Evolutionary conservation across 2,329 filamentous ascomycete genomes (phyloP).

Genomic region (Diplodia corticola): DNA sequence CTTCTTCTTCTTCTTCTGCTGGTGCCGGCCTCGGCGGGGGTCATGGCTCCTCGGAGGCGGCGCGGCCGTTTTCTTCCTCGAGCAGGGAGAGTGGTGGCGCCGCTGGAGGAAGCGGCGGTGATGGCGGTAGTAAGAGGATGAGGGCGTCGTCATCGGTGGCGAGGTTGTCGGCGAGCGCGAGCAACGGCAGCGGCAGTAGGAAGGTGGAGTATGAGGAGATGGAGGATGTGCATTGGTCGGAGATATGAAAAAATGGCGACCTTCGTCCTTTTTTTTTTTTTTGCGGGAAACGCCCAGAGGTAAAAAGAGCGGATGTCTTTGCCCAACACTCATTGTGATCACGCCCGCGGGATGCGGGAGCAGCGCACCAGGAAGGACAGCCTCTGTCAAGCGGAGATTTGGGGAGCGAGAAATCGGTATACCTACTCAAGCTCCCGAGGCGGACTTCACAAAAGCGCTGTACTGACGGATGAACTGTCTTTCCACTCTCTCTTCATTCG

Average conservation of each 20-base stretch:
- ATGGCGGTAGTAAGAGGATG: background rate
- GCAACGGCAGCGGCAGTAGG: background rate
- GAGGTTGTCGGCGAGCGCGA: too few relatives aligned
- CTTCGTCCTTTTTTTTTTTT: too few relatives aligned
- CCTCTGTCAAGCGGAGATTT: background rate
- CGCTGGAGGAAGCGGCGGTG: too few relatives aligned
- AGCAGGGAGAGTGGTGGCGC: background rate
- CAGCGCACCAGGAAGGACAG: background rate
- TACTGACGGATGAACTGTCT: background rate
- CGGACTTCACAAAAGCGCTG: background rate
- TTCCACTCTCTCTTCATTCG: background rate
- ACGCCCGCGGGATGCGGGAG: background rate
- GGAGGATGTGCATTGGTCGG: conserved; percentile 22
- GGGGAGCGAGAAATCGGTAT: too few relatives aligned
- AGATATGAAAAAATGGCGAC: conserved; percentile 2
- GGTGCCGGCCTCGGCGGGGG: too few relatives aligned
- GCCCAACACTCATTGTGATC: background rate
- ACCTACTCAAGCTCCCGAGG: background rate
- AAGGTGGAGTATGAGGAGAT: conserved; percentile 18
- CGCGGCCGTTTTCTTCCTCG: background rate
- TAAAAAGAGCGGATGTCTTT: background rate
- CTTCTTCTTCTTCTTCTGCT: too few relatives aligned
- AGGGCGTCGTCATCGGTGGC: background rate
- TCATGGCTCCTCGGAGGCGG: too few relatives aligned
- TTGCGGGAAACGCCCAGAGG: too few relatives aligned